Evolutionary conservation across 768 basidiomycete species (phyloP).

Genomic region (Tubosaeta sp.): DNA sequence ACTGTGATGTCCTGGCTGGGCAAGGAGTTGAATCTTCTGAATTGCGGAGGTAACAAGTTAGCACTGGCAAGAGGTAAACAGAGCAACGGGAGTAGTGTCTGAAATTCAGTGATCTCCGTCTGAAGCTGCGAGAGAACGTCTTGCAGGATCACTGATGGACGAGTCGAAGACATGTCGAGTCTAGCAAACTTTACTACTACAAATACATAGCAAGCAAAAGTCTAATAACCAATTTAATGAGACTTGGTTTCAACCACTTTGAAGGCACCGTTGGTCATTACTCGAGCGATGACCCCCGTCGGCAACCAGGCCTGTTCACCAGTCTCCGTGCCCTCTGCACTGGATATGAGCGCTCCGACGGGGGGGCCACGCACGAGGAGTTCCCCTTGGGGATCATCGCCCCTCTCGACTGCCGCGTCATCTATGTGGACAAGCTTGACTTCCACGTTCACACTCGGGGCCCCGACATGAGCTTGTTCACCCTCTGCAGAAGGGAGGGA

Average conservation of each 20-base stretch:
- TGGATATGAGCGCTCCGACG: constrained; percentile 49
- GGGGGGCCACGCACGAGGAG: constrained; percentile 70
- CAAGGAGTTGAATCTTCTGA: constrained; percentile 38
- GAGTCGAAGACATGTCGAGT: constrained; percentile 9
- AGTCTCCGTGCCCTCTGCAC: constrained; percentile 34
- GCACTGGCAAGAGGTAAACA: constrained; percentile 53
- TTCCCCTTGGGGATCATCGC: constrained; percentile 59
- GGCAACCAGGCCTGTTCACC: constrained; percentile 42
- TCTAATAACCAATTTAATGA: background rate
- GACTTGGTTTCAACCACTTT: constrained; percentile 22
- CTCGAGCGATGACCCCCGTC: constrained; percentile 41
- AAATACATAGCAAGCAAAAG: background rate
- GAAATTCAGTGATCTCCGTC: constrained; percentile 43
- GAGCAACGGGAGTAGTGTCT: constrained; percentile 53
- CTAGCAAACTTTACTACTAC: background rate
- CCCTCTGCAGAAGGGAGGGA: constrained; percentile 45
- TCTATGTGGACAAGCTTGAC: constrained; percentile 69
- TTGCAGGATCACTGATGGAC: constrained; percentile 14
- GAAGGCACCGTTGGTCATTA: constrained; percentile 69
- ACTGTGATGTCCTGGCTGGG: constrained; percentile 24
- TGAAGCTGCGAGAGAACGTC: constrained; percentile 44
- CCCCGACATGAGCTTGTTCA: constrained; percentile 54
- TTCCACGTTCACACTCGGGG: constrained; percentile 84
- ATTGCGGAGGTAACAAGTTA: constrained; percentile 58
- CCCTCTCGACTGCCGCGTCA: constrained; percentile 60